Evolutionary conservation across 2,329 filamentous ascomycete genomes (phyloP).

Genomic region (Allantophomopsis lycopodina): DNA sequence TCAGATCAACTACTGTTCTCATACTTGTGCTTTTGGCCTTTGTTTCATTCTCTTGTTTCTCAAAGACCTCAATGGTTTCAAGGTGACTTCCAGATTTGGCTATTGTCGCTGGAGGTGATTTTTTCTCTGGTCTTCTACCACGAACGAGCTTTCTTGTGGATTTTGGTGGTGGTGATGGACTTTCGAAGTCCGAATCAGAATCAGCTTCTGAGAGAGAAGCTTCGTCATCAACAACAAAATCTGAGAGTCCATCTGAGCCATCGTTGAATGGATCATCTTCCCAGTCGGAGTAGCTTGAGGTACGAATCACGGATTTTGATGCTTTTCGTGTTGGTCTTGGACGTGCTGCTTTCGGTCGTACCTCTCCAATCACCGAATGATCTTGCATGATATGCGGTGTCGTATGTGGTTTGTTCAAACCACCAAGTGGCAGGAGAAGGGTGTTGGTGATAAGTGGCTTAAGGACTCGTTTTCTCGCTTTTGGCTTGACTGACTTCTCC

Average conservation of each 20-base stretch:
- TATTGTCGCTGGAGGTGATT: not conserved
- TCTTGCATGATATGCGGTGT: no score
- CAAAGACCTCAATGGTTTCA: no score
- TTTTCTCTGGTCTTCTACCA: conserved; percentile 7
- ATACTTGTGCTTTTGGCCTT: not conserved
- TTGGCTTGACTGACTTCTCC: conserved; percentile 3
- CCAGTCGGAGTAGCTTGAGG: no score
- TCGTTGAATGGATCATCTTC: not conserved
- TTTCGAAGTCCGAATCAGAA: conserved; percentile 5
- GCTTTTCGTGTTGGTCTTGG: not conserved
- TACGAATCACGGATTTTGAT: no score
- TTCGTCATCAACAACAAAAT: conserved; percentile 17
- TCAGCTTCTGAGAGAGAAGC: conserved; percentile 10
- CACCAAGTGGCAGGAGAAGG: conserved; percentile 8
- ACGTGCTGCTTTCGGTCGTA: conserved; percentile 1
- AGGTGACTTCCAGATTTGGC: conserved; percentile 5
- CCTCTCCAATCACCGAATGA: not conserved
- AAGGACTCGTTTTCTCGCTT: conserved; percentile 11
- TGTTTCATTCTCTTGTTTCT: not conserved
- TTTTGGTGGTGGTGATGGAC: conserved; percentile 4
- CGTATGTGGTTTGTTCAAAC: not conserved
- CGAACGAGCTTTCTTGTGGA: conserved; percentile 12
- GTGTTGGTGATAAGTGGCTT: conserved; percentile 11
- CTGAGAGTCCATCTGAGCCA: conserved; percentile 10
- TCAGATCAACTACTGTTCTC: no score